Base-by-base conservation (phyloP, 768 basidiomycete species). In the Neoboletus subvelutipes region DNA sequence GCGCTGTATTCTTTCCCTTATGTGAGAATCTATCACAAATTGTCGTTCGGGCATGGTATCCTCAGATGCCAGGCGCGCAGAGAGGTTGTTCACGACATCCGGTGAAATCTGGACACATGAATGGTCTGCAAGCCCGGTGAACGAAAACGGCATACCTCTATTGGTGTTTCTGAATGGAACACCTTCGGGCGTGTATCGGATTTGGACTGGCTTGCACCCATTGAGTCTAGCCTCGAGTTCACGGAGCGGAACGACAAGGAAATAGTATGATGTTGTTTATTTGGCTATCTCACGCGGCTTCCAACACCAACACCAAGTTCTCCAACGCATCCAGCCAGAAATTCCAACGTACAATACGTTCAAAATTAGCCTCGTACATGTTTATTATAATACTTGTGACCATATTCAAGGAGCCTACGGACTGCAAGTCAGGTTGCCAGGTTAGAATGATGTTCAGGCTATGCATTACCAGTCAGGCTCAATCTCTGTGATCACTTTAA, bases 401-500 rank as follows among this genome's bases (percentile, higher is more conserved):
- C 81, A 58, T 81, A 75, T 48, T 79, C 76, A 18, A 83, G 70
- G 17, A 82, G 70, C 80, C 80, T 81, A 43, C 26, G 48, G 50
- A 13, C 43, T 40, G 29, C 10, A 45, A 46, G 50, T 57, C 48
- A 67, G 53, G 39, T 22, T 42, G 20, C 13, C 15, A 26, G n/a
- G 17, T 50, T 2, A 7, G 12, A 53, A 8, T 17, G 4, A 11
- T 20, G 15, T 34, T 31, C n/a, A 45, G 12, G 42, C 10, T 52
- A 3, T 24, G 59, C 75, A 8, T 65, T 65, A 87, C 96, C 96
- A 98, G 65, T 98, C 95, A 40, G 94, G 86, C 65, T 98, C 94
- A 43, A 98, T 92, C 65, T 95, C 93, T 1, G 96, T 97, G 34
- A 98, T 71, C 61, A 98, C 87, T 24, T 90, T 84, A 67, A 99